Evolutionary conservation across 2,329 filamentous ascomycete species (phyloP).

Genomic region (Alternaria viburni): DNA sequence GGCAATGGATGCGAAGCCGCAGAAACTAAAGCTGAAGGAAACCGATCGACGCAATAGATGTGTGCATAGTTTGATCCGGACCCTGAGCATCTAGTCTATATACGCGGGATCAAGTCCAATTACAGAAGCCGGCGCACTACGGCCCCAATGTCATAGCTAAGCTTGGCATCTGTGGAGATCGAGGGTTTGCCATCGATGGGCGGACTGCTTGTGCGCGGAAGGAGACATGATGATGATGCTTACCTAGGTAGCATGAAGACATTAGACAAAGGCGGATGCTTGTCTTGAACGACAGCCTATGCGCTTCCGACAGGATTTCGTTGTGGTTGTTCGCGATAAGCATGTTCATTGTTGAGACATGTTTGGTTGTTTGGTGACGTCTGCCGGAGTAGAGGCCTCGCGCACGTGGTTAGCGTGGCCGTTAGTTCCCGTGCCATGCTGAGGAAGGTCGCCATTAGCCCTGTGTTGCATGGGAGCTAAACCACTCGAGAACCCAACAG

Average conservation of each 20-base stretch:
- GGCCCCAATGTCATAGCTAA: background rate
- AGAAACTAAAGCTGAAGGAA: background rate
- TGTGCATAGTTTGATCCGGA: background rate
- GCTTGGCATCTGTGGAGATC: slow-evolving; percentile 10
- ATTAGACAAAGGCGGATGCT: background rate
- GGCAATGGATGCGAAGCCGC: background rate
- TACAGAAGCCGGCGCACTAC: background rate
- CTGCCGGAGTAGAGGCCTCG: background rate
- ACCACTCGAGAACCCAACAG: too few relatives aligned
- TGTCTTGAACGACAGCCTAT: background rate
- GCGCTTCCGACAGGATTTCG: background rate
- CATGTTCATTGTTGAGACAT: background rate
- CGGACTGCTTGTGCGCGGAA: background rate
- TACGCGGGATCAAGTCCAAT: background rate
- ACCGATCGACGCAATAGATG: background rate
- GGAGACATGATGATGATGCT: background rate
- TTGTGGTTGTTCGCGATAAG: background rate
- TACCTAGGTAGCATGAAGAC: background rate
- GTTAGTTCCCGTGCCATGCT: slow-evolving; percentile 3
- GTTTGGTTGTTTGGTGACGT: slow-evolving; percentile 5
- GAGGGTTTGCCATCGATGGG: background rate
- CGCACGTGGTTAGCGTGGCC: slow-evolving; percentile 1
- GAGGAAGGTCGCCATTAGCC: background rate
- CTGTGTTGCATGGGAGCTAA: background rate
- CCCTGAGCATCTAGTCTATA: background rate